phyloP scores from a whole-genome alignment of 768 basidiomycete species.

The Auriculariales sp. region DNA sequence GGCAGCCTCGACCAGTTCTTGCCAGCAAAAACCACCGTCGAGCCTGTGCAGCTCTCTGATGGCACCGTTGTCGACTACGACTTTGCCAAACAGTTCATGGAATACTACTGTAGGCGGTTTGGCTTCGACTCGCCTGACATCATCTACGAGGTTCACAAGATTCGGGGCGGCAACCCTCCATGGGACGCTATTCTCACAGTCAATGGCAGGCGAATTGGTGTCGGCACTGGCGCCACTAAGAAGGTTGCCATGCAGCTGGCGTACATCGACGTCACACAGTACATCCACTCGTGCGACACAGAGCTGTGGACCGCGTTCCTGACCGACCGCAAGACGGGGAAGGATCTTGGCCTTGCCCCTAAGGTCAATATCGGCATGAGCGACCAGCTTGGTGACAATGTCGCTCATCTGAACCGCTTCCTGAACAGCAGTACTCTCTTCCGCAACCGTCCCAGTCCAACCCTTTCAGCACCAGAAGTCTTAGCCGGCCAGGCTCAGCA shows the following conservation, averaged over 20 bases:
- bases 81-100: constrained; percentile 79
- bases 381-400: constrained; percentile 46
- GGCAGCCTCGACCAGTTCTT: constrained; percentile 1
- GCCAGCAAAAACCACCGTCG: constrained; percentile 4
- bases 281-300: constrained; percentile 74
- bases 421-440: constrained; percentile 52
- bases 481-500: constrained; percentile 1
- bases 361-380: constrained; percentile 53
- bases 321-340: constrained; percentile 43
- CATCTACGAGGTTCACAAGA: constrained; percentile 27
- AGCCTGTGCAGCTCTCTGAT: constrained; percentile 37
- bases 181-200: constrained; percentile 75
- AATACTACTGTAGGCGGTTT: constrained; percentile 80
- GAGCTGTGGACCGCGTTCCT: constrained; percentile 65
- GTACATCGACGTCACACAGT: constrained; percentile 78
- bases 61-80: constrained; percentile 51
- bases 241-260: constrained; percentile 56
- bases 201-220: constrained; percentile 64
- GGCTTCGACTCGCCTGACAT: constrained; percentile 62
- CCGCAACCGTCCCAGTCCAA: constrained; percentile 28
- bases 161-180: constrained; percentile 8
- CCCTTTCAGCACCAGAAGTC: neutral
- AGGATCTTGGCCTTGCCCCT: constrained; percentile 58
- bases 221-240: constrained; percentile 56
- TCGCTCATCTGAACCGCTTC: constrained; percentile 56